Base-by-base conservation (phyloP, 768 basidiomycete species). In the Kwoniella sp. region DNA sequence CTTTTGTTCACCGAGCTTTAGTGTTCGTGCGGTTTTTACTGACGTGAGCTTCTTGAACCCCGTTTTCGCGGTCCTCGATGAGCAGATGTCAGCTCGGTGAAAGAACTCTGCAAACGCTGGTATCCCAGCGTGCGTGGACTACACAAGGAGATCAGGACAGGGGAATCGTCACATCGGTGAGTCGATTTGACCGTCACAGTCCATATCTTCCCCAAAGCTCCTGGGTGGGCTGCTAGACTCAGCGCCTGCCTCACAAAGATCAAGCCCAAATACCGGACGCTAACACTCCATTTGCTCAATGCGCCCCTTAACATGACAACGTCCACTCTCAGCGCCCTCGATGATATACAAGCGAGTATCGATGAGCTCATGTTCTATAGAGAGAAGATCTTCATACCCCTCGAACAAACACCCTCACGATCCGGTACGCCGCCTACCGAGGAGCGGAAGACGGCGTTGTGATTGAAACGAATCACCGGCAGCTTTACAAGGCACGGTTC, bases 291-390 rank as follows among this genome's bases (percentile, higher is more conserved):
- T 2, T 15, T 57, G 55, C 34, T 41, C 23, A 9, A 34, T 34
- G n/a, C n/a, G n/a, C n/a, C n/a, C n/a, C n/a, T n/a, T n/a, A n/a
- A n/a, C n/a, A n/a, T 13, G 34, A 34, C 13, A 13, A 34, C 13
- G 7, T 5, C 34, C 51, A 12, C 31, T 23, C 31, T 5, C 73
- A 93, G 92, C 29, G 93, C 93, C 1, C 78, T 92, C 67, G 89
- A 90, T 66, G 93, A 95, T 71, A 93, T 94, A 64, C 83, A 82
- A 47, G 84, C 85, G 30, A 91, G 90, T 4, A 92, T 95, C 54
- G 76, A 81, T 81, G 93, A 94, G 75, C 83, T 94, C 48, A 79
- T 87, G 68, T 92, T 88, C 87, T 94, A 93, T 72, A 85, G 88
- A 63, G 81, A 86, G 55, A 87, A 88, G 72, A 84, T 93, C 59